Conservation (phyloP, 2,329 filamentous ascomycete species). For the Dothistroma pini region DNA sequence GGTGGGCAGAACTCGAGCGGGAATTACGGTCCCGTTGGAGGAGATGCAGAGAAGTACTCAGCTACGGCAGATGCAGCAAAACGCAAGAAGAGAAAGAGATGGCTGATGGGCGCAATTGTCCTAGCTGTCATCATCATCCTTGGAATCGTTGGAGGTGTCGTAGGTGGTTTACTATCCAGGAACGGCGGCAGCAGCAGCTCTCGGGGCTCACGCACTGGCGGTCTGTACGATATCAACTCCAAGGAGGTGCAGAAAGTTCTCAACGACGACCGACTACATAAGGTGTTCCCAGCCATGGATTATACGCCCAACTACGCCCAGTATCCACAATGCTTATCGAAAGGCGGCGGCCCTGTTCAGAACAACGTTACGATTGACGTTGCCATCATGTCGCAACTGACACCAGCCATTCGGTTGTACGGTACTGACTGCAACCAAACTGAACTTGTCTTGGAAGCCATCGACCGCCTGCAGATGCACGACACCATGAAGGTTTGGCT, state of each 20-base stretch:
- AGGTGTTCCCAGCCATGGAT: constrained; percentile 91
- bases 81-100: constrained; percentile 64
- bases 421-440: constrained; percentile 98
- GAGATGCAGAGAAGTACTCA: constrained; percentile 59
- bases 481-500: constrained; percentile 85
- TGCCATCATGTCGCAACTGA: constrained; percentile 84
- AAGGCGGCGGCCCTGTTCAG: constrained; percentile 70
- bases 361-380: constrained; percentile 93
- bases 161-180: constrained; percentile 65
- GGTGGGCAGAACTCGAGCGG: constrained; percentile 34
- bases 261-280: constrained; percentile 78
- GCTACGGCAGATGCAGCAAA: constrained; percentile 60
- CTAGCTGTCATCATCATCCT: constrained; percentile 65
- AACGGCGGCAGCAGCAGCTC: constrained; percentile 29
- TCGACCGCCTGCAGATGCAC: constrained; percentile 66
- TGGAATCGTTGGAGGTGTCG: constrained; percentile 68
- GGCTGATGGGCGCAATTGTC: constrained; percentile 60
- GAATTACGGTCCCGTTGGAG: constrained; percentile 55
- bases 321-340: constrained; percentile 73
- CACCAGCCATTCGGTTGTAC: constrained; percentile 82
- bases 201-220: constrained; percentile 32
- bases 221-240: constrained; percentile 67
- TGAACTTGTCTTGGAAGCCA: constrained; percentile 82
- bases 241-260: constrained; percentile 75
- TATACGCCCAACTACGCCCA: constrained; percentile 91